A percentile compares a stretch with the other conserved stretches of the same genome.
Conservation (phyloP, 164 flowering plant genomes). For the Pachysandra terminalis region DNA sequence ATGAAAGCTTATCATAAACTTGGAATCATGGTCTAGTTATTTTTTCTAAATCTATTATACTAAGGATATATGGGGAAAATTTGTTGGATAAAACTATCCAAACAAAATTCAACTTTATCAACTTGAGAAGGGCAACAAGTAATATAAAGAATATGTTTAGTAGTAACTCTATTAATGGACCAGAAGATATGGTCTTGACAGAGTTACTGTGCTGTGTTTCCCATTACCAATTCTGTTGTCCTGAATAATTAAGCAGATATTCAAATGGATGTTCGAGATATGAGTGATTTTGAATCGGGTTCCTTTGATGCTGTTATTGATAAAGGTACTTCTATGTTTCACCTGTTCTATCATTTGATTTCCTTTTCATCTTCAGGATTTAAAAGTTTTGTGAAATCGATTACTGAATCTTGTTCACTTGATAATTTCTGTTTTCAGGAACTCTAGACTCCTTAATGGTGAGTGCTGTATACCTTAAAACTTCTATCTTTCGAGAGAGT, state of each 20-base stretch:
- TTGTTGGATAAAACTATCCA: background rate
- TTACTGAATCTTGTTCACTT: constrained; percentile 12
- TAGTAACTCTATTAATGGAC: background rate
- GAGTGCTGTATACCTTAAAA: constrained; percentile 34
- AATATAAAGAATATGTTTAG: no score
- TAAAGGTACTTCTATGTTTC: constrained; percentile 44
- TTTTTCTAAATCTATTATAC: background rate
- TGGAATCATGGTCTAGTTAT: background rate
- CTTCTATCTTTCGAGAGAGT: constrained; percentile 5
- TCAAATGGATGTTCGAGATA: constrained; percentile 76
- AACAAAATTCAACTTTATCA: background rate
- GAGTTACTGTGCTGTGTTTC: background rate
- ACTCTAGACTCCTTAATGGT: constrained; percentile 88
- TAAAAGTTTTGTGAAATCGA: background rate
- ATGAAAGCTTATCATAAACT: background rate
- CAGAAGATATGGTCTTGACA: background rate
- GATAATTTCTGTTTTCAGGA: constrained; percentile 41
- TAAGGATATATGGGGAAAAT: background rate
- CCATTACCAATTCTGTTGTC: constrained; percentile 5
- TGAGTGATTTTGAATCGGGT: constrained; percentile 54
- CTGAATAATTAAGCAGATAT: constrained; percentile 39
- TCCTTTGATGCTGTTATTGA: constrained; percentile 71
- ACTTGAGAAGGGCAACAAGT: background rate
- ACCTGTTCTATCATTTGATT: background rate
- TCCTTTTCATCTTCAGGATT: background rate